A percentile compares a stretch with the other conserved stretches of the same genome.
These are phyloP conservation scores for Saccharomyces paradoxus DNA, from an alignment of 805 yeast genomes.

Conservation along the genomic window DNA sequence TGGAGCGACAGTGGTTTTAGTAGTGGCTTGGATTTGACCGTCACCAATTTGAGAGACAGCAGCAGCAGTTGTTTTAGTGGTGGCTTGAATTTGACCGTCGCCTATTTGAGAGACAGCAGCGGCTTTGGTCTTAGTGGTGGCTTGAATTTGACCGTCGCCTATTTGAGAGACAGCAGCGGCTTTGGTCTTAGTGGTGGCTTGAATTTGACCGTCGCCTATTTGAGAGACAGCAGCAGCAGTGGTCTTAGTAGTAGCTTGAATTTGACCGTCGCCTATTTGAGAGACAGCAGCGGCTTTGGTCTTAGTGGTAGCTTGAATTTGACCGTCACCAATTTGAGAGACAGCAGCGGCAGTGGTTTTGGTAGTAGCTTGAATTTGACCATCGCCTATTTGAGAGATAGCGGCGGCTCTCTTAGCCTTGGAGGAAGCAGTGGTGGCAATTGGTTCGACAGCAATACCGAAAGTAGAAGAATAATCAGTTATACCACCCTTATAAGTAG, in stretches of 20 bases:
- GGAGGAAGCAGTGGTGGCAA: constrained; percentile 15
- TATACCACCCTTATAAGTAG: constrained; percentile 33
- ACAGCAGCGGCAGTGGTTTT: constrained; percentile 28
- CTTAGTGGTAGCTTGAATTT: constrained; percentile 37
- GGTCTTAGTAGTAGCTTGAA: constrained; percentile 25
- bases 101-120: constrained; percentile 35
- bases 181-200: constrained; percentile 21
- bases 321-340: constrained; percentile 51
- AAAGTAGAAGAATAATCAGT: constrained; percentile 33
- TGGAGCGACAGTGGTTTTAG: constrained; percentile 21
- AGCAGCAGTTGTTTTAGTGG: constrained; percentile 25
- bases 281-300: constrained; percentile 27
- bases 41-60: constrained; percentile 35
- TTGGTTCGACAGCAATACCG: constrained; percentile 38
- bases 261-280: constrained; percentile 41
- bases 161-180: constrained; percentile 42
- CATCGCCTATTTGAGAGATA: constrained; percentile 39
- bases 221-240: constrained; percentile 22
- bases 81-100: constrained; percentile 32
- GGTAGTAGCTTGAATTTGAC: constrained; percentile 44
- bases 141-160: constrained; percentile 51
- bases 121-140: constrained; percentile 26
- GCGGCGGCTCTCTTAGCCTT: constrained; percentile 38
- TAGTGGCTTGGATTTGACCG: constrained; percentile 37
- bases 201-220: constrained; percentile 17